Evolutionary conservation across 2,329 filamentous ascomycete genomes (phyloP), one percentile per base, ranked within the genome.

Genomic region (Paecilomyces variotii): DNA sequence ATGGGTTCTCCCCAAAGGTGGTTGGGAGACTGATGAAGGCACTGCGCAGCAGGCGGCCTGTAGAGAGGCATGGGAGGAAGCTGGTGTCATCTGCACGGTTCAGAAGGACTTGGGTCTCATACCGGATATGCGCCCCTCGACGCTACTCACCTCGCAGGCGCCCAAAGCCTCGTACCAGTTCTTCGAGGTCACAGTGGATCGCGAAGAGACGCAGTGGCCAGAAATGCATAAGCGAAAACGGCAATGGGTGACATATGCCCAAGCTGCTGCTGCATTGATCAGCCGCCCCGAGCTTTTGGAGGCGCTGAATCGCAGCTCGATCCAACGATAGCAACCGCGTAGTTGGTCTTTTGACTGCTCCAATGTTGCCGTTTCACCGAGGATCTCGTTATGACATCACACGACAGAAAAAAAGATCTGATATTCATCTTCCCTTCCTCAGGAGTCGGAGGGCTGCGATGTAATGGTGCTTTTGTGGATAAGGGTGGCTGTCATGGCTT

Each of bases 31-130:
- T 34, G 94, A 99, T 75, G 94, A 99, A 78, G 84, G 87, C 62
- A 94, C 90, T 63, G 85, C 88, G 62, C 84, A 93, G 72, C 90
- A 94, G 59, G 94, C 94, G 58, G 85, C 85, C 76, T 88, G 80
- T 80, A 82, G 94, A 65, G 94, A 99, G 76, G 94, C 94, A 61
- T 97, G 94, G 94, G 94, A 97, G 79, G 94, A 97, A 78, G 94
- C 92, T 50, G 94, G 94, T 68, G 95, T 97, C 69, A 82, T 89
- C 68, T 89, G 93, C 75, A 87, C 84, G 60, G 87, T 97, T 74
- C 87, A 88, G 67, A 88, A 87, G 72, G 91, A 96, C 74, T 83
- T 99, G 55, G 92, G 92, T 63, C 83, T 88, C 63, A 96, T 99
- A 66, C 79, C 87, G 57, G 94, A 99, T 76, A 89, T 86, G 72